A percentile compares a stretch with the other conserved stretches of the same genome.
Evolutionary conservation across 2,329 filamentous ascomycete genomes (phyloP).

Genomic region (Microcyclospora tardicrescens): DNA sequence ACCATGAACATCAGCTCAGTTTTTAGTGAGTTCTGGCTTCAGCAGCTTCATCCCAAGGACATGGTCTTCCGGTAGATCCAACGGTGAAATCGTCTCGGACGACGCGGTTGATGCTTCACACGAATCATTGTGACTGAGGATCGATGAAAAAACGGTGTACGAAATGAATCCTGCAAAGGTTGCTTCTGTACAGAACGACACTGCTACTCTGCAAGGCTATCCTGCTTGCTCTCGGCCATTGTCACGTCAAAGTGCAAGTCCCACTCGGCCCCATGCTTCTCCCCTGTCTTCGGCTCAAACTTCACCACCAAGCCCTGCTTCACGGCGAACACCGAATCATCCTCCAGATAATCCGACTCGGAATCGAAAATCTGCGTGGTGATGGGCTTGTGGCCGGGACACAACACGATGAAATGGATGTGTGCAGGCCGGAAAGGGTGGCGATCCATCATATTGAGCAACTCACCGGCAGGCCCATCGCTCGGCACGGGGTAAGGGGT

Average conservation of each 20-base stretch:
- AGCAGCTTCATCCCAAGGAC: no score
- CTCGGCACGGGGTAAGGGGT: constrained; percentile 41
- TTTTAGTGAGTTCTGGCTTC: no score
- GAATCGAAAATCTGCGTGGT: constrained; percentile 68
- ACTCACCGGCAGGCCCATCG: constrained; percentile 45
- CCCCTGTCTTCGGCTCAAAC: constrained; percentile 39
- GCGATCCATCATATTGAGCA: constrained; percentile 46
- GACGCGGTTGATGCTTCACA: no score
- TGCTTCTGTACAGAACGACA: no score
- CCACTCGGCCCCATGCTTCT: constrained; percentile 37
- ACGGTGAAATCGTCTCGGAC: no score
- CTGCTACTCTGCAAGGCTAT: no score
- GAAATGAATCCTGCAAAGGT: no score
- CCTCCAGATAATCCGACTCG: constrained; percentile 47
- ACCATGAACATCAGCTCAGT: no score
- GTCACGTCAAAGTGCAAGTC: constrained; percentile 38
- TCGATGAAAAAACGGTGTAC: no score
- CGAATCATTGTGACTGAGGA: no score
- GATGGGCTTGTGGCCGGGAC: constrained; percentile 52
- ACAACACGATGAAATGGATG: constrained; percentile 42
- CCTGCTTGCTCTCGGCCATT: no score
- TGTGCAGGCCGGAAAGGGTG: constrained; percentile 51
- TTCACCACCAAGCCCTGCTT: constrained; percentile 47
- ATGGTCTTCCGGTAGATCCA: no score
- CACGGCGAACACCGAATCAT: constrained; percentile 47